A percentile compares a stretch with the other conserved stretches of the same genome.
phyloP scores from a whole-genome alignment of 805 yeast species.

The Candida ortonii region DNA sequence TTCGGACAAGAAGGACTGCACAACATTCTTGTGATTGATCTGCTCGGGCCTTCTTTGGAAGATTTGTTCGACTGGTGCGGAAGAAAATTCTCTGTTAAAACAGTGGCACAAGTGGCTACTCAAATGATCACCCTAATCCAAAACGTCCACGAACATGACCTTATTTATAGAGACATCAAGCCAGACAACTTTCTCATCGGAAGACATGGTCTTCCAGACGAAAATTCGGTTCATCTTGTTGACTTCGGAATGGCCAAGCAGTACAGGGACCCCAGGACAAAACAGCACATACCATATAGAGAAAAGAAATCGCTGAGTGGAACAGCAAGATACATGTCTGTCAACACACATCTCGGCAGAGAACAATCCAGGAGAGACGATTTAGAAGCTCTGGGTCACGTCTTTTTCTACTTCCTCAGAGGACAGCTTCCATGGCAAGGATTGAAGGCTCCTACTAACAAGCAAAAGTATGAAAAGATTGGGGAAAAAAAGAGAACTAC shows the following conservation, averaged over 20 bases:
- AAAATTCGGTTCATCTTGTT: constrained; percentile 81
- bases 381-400: constrained; percentile 94
- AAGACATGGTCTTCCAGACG: constrained; percentile 78
- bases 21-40: constrained; percentile 89
- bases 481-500: constrained; percentile 95
- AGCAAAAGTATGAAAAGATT: constrained; percentile 95
- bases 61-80: constrained; percentile 99
- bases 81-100: constrained; percentile 78
- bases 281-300: constrained; percentile 93
- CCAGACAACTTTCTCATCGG: constrained; percentile 97
- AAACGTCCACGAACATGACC: constrained; percentile 81
- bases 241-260: constrained; percentile 99
- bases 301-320: constrained; percentile 95
- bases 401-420: constrained; percentile 87
- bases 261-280: constrained; percentile 94
- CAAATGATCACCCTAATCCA: constrained; percentile 91
- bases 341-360: constrained; percentile 94
- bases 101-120: constrained; percentile 89
- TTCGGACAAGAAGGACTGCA: constrained; percentile 98
- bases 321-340: constrained; percentile 98
- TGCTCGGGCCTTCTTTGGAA: constrained; percentile 92
- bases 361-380: constrained; percentile 97
- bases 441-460: constrained; percentile 94
- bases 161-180: constrained; percentile 94
- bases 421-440: constrained; percentile 99